Conservation (phyloP, 768 basidiomycete species). For the Mycena vitilis region DNA sequence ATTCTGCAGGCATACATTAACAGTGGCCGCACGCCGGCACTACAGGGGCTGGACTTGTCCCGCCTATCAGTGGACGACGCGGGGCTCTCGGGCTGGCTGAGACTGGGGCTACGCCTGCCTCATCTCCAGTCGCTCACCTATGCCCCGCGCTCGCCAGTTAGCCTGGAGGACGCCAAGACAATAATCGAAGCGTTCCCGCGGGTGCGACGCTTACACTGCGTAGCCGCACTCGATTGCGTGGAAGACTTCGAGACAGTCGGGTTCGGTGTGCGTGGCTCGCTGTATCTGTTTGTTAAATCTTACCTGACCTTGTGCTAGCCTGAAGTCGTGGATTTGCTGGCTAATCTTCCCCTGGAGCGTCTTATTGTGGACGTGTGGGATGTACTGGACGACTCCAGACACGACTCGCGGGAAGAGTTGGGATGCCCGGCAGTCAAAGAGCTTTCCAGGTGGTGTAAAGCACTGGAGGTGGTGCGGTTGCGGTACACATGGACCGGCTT, state of each 20-base stretch:
- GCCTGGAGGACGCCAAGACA: not conserved
- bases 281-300: not conserved
- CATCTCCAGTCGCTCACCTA: not conserved
- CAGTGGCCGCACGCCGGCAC: slow-evolving; percentile 7
- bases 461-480: not conserved
- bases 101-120: not conserved
- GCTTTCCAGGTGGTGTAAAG: not conserved
- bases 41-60: slow-evolving; percentile 8
- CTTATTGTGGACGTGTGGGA: not conserved
- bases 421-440: not conserved
- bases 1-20: not conserved
- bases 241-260: not conserved
- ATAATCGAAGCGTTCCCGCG: not conserved
- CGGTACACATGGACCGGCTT: not conserved
- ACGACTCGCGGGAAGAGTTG: slow-evolving; percentile 2
- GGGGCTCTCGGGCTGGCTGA: not conserved
- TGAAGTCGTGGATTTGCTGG: not conserved
- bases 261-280: not conserved
- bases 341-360: slow-evolving; percentile 1
- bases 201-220: slow-evolving; percentile 1
- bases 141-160: not conserved
- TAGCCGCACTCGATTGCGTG: not conserved
- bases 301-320: not conserved
- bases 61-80: not conserved
- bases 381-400: not conserved